Evolutionary conservation across 257 asterid genomes (phyloP).

Genomic region (Forsythia suspensa): DNA sequence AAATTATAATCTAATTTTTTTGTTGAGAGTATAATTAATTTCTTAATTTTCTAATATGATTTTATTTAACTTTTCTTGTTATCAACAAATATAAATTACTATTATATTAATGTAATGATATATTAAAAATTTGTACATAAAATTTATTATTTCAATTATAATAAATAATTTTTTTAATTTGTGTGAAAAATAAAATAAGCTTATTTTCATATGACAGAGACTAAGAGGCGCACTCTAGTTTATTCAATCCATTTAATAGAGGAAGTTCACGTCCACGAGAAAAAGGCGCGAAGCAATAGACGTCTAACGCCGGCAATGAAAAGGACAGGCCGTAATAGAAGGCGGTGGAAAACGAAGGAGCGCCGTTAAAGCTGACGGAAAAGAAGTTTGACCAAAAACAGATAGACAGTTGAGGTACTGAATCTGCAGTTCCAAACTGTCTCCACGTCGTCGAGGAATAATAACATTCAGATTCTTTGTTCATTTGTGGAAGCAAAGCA

Average conservation of each 20-base stretch:
- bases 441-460: slow-evolving; percentile 17
- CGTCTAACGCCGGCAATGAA: slow-evolving; percentile 48
- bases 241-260: not conserved
- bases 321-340: slow-evolving; percentile 35
- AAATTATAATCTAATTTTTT: too few relatives aligned
- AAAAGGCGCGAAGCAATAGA: slow-evolving; percentile 37
- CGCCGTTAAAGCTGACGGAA: slow-evolving; percentile 39
- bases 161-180: too few relatives aligned
- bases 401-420: slow-evolving; percentile 27
- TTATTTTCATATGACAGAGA: too few relatives aligned
- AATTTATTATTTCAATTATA: too few relatives aligned
- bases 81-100: too few relatives aligned
- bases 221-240: too few relatives aligned
- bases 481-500: slow-evolving; percentile 28
- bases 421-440: slow-evolving; percentile 18
- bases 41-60: too few relatives aligned
- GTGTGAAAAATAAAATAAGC: too few relatives aligned
- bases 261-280: slow-evolving; percentile 28
- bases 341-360: slow-evolving; percentile 28
- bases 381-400: slow-evolving; percentile 33
- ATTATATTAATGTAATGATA: too few relatives aligned
- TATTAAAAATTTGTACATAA: too few relatives aligned
- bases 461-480: slow-evolving; percentile 30
- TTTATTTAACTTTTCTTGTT: too few relatives aligned
- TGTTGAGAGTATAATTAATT: too few relatives aligned